Base-by-base conservation (phyloP, 768 basidiomycete species). In the Podaxis sp. region DNA sequence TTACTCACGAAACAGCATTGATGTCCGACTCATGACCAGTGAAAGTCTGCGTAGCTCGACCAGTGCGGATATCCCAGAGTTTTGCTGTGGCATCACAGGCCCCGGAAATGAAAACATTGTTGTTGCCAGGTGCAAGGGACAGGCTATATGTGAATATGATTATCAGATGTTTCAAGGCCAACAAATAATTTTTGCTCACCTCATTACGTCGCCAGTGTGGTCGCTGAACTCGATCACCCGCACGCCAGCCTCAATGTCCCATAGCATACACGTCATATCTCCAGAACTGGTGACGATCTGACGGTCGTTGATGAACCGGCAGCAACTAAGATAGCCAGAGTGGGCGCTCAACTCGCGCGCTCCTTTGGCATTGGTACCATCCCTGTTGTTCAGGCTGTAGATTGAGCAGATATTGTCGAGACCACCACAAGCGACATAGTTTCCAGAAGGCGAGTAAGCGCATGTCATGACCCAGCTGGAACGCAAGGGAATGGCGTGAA, bases 381-480 rank as follows among this genome's bases (percentile, higher is more conserved):
- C 89, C 64, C 88, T 92, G 68, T 87, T 90, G 71, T 93, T 88
- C 64, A 98, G 79, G 74, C 93, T 96, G 80, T 99, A 99, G 72
- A 99, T 95, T 57, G 95, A 96, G 76, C 96, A 99, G 56, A 98
- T 98, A 75, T 99, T 99, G 80, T 99, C 96, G 61, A 99, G 85
- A 75, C 96, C 96, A 76, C 97, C 96, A 69, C 97, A 98, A 38
- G 97, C 97, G 65, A 99, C 97, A 67, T 92, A 97, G 75, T 93
- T 96, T 55, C 97, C 96, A 17, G 93, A 93, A 4, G 97, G 96
- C 22, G 97, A 90, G 77, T 98, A 98, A 55, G 96, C 96, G 74
- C 96, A 99, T 56, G 96, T 99, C 96, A 99, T 99, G 78, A 99
- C 96, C 96, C 96, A 99, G 72, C 93, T 94, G 51, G 95, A 97